Percentiles rank a stretch among this genome's conserved stretches.
phyloP scores from a whole-genome alignment of 1,284 basidiomycete species.

The Schizopora paradoxa region DNA sequence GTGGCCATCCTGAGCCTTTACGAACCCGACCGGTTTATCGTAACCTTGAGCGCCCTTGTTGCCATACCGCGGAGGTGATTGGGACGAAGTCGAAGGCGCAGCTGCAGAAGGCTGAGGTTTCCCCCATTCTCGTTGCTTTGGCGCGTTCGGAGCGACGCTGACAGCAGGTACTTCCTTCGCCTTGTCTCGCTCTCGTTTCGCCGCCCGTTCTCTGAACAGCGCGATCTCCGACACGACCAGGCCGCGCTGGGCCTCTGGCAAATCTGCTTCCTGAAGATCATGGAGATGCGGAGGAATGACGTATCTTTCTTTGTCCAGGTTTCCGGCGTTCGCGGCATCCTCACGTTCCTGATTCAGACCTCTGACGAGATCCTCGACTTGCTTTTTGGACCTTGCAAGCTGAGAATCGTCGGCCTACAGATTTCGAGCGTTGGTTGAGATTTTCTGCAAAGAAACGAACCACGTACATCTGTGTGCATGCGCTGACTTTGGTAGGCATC shows the following conservation, averaged over 20 bases:
- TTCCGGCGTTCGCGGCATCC: slow-evolving; percentile 58
- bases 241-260: slow-evolving; percentile 92
- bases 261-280: slow-evolving; percentile 90
- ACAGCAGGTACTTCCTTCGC: slow-evolving; percentile 42
- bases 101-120: slow-evolving; percentile 38
- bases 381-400: slow-evolving; percentile 47
- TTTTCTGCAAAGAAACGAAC: slow-evolving; percentile 11
- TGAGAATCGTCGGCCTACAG: slow-evolving; percentile 56
- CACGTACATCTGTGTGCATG: slow-evolving; percentile 71
- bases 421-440: slow-evolving; percentile 8
- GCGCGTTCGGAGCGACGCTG: slow-evolving; percentile 53
- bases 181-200: slow-evolving; percentile 83
- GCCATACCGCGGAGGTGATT: slow-evolving; percentile 36
- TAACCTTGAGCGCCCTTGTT: slow-evolving; percentile 73
- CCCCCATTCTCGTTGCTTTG: slow-evolving; percentile 73
- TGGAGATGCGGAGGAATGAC: slow-evolving; percentile 92
- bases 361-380: slow-evolving; percentile 49
- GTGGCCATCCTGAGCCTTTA: slow-evolving; percentile 56
- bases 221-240: slow-evolving; percentile 94
- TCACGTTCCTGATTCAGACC: slow-evolving; percentile 61
- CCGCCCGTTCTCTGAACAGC: slow-evolving; percentile 84
- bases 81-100: slow-evolving; percentile 35
- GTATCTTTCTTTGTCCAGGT: slow-evolving; percentile 72
- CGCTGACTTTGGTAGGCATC: slow-evolving; percentile 79
- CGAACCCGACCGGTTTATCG: slow-evolving; percentile 73